These are phyloP conservation scores for Xylaria acuta DNA, from an alignment of 495 filamentous ascomycete species.

Conservation along the genomic window DNA sequence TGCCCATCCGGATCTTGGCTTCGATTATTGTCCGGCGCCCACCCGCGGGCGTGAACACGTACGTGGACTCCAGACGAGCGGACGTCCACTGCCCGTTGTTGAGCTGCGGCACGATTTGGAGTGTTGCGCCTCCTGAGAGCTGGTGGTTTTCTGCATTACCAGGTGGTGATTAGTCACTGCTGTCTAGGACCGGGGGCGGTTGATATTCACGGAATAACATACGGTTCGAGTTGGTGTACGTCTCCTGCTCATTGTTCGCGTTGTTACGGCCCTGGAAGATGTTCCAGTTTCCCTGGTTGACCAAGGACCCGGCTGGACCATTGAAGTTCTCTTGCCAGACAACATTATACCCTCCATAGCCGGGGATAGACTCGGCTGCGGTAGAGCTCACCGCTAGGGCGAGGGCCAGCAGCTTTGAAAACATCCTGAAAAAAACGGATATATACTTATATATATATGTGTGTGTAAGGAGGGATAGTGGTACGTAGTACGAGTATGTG, in stretches of 20 bases:
- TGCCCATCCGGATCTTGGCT: conserved; percentile 52
- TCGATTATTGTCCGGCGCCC: conserved; percentile 50
- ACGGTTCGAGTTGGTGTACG: conserved; percentile 43
- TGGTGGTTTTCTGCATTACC: conserved; percentile 42
- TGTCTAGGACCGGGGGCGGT: not conserved
- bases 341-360: conserved; percentile 40
- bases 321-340: conserved; percentile 51
- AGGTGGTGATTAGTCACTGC: not conserved
- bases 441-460: conserved; percentile 19
- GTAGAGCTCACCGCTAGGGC: conserved; percentile 32
- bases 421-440: conserved; percentile 64
- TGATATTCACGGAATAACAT: not conserved
- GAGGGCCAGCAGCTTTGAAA: conserved; percentile 43
- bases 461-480: conserved; percentile 13
- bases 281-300: conserved; percentile 50
- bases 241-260: conserved; percentile 55
- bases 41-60: conserved; percentile 49
- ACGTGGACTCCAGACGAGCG: conserved; percentile 54
- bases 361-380: conserved; percentile 42
- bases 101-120: conserved; percentile 55
- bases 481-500: not conserved
- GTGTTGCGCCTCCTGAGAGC: conserved; percentile 48
- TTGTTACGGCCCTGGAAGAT: conserved; percentile 41
- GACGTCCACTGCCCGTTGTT: conserved; percentile 53
- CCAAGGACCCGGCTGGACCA: conserved; percentile 36